Evolutionary conservation across 345 rosid genomes (phyloP).

Genomic region (Carallia pectinifolia): DNA sequence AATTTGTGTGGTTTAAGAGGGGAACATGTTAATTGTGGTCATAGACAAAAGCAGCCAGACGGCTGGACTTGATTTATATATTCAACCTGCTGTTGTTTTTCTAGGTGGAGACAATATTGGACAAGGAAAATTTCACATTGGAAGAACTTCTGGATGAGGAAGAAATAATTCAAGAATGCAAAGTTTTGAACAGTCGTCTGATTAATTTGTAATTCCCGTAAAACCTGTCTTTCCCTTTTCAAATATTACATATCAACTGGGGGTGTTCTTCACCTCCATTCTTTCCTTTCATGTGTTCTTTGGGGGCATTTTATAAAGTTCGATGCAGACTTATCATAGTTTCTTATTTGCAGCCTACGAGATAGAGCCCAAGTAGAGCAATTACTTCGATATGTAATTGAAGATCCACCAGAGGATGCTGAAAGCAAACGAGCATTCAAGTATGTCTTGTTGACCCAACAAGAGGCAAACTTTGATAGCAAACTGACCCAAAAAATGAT

Average conservation of each 20-base stretch:
- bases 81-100: slow-evolving; percentile 9
- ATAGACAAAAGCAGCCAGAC: no score
- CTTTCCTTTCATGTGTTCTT: background rate
- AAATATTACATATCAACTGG: background rate
- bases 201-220: slow-evolving; percentile 66
- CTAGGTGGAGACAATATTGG: slow-evolving; percentile 85
- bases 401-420: slow-evolving; percentile 83
- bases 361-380: slow-evolving; percentile 96
- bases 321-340: slow-evolving; percentile 14
- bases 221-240: background rate
- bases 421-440: slow-evolving; percentile 82
- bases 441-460: slow-evolving; percentile 37
- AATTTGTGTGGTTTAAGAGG: no score
- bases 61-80: no score
- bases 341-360: slow-evolving; percentile 55
- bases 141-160: slow-evolving; percentile 99
- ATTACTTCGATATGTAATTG: slow-evolving; percentile 69
- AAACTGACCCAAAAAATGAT: background rate
- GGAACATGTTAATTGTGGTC: no score
- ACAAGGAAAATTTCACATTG: slow-evolving; percentile 87
- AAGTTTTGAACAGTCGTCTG: slow-evolving; percentile 93
- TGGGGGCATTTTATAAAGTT: background rate
- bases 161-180: slow-evolving; percentile 99
- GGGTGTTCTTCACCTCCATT: background rate
- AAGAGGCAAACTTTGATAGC: no score